Evolutionary conservation across 345 rosid species (phyloP), one percentile per base, ranked within the genome.

Genomic region (Brassica cretica): DNA sequence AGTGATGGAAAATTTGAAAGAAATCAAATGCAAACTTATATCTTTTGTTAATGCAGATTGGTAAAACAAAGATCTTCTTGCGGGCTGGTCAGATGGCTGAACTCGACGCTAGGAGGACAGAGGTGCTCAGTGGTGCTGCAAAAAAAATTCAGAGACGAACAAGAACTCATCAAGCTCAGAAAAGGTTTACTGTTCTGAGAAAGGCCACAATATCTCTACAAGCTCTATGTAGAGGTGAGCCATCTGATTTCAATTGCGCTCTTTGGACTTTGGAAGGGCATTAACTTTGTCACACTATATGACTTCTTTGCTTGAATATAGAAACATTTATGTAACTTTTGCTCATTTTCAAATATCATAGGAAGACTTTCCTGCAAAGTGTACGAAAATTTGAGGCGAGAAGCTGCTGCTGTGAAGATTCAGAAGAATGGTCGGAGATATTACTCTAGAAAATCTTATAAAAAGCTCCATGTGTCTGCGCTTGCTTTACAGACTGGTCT

Each of bases 81-180:
- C 87, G 99, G 82, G 98, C 97, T 9, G 99, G 99, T 76, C 99
- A 95, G 86, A 95, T 95, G 99, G 99, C 99, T 75, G 99, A 95
- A 83, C 83, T 95, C 62, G 99, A 95, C 76, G 90, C 97, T 66
- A 78, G 89, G 72, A 91, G 99, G 73, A 80, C 98, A 37, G 93
- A 85, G 81, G 89, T 95, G 11, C 92, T 95, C 78, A 88, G 82
- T 71, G 81, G 27, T 60, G 99, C 98, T 66, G 99, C 99, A 8
- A 92, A 85, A 87, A 88, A 81, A 1, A 88, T 95, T 77, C 99
- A 95, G 80, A 77, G 96, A 41, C 88, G 92, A 0, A 76, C 93
- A 64, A 80, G 87, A 16, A 93, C 99, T 73, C 90, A 91, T 64
- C 76, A 79, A 7, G 87, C 96, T 80, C 92, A 84, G 41, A 93